A percentile compares a stretch with the other conserved stretches of the same genome.
These are phyloP conservation scores for Phaffia rhodozyma DNA, from an alignment of 1,284 basidiomycete species.

Conservation along the genomic window DNA sequence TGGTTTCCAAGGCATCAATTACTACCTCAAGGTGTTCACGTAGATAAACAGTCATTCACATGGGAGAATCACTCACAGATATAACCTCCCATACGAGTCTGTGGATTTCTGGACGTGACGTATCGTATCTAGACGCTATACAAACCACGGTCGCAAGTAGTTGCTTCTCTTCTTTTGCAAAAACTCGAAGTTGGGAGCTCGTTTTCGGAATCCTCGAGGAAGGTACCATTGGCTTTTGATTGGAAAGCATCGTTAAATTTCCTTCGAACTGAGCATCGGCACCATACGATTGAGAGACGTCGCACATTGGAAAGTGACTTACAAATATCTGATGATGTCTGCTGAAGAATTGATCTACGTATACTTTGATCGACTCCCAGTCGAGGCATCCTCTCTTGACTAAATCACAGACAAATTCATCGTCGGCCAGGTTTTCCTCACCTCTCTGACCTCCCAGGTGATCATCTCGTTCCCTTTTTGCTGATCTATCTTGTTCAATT, in stretches of 20 bases:
- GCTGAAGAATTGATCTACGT: slow-evolving; percentile 34
- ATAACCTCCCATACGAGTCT: slow-evolving; percentile 12
- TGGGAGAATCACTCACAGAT: slow-evolving; percentile 6
- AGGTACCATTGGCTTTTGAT: slow-evolving; percentile 35
- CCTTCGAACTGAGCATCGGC: slow-evolving; percentile 1
- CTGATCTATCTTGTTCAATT: neutral
- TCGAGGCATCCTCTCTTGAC: slow-evolving; percentile 33
- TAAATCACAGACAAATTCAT: slow-evolving; percentile 31
- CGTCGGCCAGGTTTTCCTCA: slow-evolving; percentile 2
- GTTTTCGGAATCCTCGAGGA: slow-evolving; percentile 33
- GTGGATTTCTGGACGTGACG: slow-evolving; percentile 9
- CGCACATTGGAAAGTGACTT: slow-evolving; percentile 17
- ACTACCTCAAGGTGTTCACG: neutral
- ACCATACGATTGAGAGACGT: neutral
- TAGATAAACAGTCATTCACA: no score
- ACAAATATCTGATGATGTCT: slow-evolving; percentile 38
- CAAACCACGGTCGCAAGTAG: slow-evolving; percentile 36
- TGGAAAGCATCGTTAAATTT: no score
- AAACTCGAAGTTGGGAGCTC: slow-evolving; percentile 30
- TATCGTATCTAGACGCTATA: slow-evolving; percentile 34
- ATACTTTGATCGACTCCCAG: slow-evolving; percentile 26
- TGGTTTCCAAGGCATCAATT: neutral
- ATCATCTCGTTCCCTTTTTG: neutral
- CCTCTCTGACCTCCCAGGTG: neutral
- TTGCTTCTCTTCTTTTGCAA: slow-evolving; percentile 35